Evolutionary conservation across 345 rosid genomes (phyloP).

Genomic region (Euphorbia pulcherrima): DNA sequence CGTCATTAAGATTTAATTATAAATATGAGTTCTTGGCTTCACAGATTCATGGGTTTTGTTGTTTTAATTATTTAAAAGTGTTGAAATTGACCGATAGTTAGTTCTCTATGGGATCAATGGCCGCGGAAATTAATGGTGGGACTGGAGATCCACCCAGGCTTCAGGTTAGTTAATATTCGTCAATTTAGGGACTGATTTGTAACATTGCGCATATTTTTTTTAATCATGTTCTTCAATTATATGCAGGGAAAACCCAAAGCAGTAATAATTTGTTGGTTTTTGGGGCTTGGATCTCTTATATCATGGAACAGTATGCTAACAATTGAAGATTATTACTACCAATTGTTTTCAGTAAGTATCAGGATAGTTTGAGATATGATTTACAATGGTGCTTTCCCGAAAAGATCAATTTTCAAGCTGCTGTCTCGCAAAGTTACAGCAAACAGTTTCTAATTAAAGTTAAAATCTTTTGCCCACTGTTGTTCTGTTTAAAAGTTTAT

Average conservation of each 20-base stretch:
- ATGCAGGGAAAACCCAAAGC: conserved; percentile 65
- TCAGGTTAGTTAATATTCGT: no score
- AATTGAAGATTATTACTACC: conserved; percentile 70
- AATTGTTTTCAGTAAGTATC: conserved; percentile 50
- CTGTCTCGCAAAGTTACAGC: no score
- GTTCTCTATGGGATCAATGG: background rate
- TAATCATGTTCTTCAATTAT: background rate
- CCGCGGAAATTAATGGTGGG: conserved; percentile 3
- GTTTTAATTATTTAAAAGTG: no score
- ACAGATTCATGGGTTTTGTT: no score
- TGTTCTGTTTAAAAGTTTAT: no score
- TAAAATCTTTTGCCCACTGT: no score
- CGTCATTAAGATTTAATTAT: background rate
- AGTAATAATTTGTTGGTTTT: conserved; percentile 60
- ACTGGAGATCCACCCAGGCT: conserved; percentile 27
- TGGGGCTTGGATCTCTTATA: conserved; percentile 71
- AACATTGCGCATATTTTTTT: conserved; percentile 14
- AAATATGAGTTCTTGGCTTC: background rate
- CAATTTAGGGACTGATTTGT: no score
- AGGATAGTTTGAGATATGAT: no score
- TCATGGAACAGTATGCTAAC: conserved; percentile 87
- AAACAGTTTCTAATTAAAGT: no score
- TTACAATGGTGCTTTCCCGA: no score
- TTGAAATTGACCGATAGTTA: background rate
- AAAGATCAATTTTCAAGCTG: no score